Percentiles rank a stretch among this genome's conserved stretches.
These are phyloP conservation scores for Coemansia sp. DNA, from an alignment of 192 early-diverging fungal genomes.

Conservation along the genomic window DNA sequence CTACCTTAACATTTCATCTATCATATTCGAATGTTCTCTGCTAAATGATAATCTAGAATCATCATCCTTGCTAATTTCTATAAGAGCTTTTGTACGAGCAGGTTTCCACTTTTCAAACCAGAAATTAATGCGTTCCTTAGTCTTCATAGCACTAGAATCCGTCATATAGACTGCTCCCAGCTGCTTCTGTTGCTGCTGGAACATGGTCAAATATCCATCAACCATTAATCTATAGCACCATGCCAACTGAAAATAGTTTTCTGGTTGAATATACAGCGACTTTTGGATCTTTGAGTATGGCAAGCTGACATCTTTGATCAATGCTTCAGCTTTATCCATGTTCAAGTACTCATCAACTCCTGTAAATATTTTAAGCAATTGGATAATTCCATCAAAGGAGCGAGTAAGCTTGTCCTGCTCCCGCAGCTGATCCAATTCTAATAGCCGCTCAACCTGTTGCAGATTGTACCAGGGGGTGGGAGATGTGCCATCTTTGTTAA, in stretches of 20 bases:
- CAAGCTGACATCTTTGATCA: not conserved
- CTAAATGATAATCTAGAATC: too few species aligned
- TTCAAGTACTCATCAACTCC: not conserved
- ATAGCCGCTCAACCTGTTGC: not conserved
- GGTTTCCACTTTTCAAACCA: not conserved
- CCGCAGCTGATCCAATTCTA: not conserved
- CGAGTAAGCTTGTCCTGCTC: not conserved
- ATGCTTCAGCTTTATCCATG: not conserved
- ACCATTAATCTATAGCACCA: not conserved
- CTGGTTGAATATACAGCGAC: not conserved
- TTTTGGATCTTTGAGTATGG: not conserved
- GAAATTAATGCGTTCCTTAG: not conserved
- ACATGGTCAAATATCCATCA: not conserved
- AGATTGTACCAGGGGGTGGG: not conserved
- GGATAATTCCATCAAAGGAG: not conserved
- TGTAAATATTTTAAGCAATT: not conserved
- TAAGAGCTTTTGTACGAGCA: too few species aligned
- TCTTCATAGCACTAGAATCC: not conserved
- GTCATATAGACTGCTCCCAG: not conserved
- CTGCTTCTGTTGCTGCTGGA: not conserved
- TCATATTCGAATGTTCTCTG: too few species aligned
- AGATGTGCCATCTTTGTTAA: not conserved
- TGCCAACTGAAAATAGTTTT: not conserved
- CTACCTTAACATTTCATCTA: too few species aligned
- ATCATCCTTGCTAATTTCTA: too few species aligned